Percentiles rank a stretch among this genome's conserved stretches.
These are phyloP conservation scores for Pittosporum tobira DNA, from an alignment of 129 eudicot genomes.

Conservation along the genomic window DNA sequence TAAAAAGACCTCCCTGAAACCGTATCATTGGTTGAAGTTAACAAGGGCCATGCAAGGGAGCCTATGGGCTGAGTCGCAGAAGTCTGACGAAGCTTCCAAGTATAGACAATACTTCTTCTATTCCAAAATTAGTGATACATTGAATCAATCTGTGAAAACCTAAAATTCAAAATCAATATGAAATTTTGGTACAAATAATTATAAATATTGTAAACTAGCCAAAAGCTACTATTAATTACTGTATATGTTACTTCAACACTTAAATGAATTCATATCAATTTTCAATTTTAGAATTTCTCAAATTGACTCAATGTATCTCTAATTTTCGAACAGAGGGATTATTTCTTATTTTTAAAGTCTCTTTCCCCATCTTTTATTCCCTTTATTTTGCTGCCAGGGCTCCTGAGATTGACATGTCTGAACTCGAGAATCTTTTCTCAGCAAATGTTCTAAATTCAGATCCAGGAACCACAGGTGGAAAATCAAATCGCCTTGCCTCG, in stretches of 20 bases:
- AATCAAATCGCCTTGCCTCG: conserved; percentile 38
- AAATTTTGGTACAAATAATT: too few relatives aligned
- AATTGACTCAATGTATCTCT: too few relatives aligned
- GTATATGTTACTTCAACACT: too few relatives aligned
- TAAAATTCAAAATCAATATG: too few relatives aligned
- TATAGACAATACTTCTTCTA: conserved; percentile 26
- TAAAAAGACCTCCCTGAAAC: conserved; percentile 61
- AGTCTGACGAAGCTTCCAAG: conserved; percentile 72
- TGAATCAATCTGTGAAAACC: too few relatives aligned
- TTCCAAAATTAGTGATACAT: too few relatives aligned
- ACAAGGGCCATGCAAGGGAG: conserved; percentile 93
- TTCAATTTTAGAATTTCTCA: too few relatives aligned
- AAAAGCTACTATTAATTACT: too few relatives aligned
- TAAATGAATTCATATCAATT: too few relatives aligned
- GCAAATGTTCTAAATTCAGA: conserved; percentile 46
- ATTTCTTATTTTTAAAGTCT: not conserved
- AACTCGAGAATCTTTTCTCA: conserved; percentile 89
- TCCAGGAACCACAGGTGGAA: conserved; percentile 26
- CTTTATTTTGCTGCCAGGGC: conserved; percentile 36
- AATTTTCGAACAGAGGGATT: too few relatives aligned
- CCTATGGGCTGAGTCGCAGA: conserved; percentile 96
- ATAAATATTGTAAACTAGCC: too few relatives aligned
- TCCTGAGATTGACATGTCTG: conserved; percentile 77
- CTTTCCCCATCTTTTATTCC: conserved; percentile 1
- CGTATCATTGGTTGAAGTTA: conserved; percentile 93